Base-by-base conservation (phyloP, 2,329 filamentous ascomycete species). In the Myriosclerotinia duriaeana region DNA sequence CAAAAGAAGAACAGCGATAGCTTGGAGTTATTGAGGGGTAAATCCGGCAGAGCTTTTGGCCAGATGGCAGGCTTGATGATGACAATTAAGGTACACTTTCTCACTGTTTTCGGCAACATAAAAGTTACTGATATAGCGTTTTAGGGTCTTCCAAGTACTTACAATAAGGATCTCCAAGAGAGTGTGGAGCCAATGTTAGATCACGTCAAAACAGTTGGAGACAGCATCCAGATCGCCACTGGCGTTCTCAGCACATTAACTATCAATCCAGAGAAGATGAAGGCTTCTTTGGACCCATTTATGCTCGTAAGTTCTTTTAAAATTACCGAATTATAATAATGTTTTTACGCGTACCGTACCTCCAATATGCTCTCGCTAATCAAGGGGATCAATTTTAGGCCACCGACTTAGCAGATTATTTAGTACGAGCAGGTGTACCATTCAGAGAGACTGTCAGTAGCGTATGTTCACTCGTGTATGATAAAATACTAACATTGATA, bases 151-250 rank as follows among this genome's bases (percentile, higher is more conserved):
- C 90, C 91, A 60, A 65, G 44, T 50, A 71, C 64, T 46, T 68
- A 72, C 48, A 70, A 71, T 44, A 72, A 72, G 64, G 70, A 72
- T 64, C 56, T 68, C n/a, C 92, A 97, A 79, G 92, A 96, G 79
- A 89, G 87, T 67, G 88, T 91, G 69, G 90, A 96, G 82, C 89
- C 90, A n/a, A 87, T 96, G 79, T 85, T 96, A 59, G 91, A 96
- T 78, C 86, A 89, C 76, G 85, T 93, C 78, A 91, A 93, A 83
- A 94, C 91, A 7, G 84, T 95, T 69, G 85, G 84, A 66, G 90
- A 96, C 81, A 92, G 89, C 75, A 84, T 96, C 65, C 87, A 89
- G 77, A 96, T 96, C 72, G 90, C 91, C 38, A 90, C 90, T 34
- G 90, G 93, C 65, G 89, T 96, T 6, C 82, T 96, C 5, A 86